Conservation (phyloP, 1,284 basidiomycete genomes). For the Marasmius fiardii region DNA sequence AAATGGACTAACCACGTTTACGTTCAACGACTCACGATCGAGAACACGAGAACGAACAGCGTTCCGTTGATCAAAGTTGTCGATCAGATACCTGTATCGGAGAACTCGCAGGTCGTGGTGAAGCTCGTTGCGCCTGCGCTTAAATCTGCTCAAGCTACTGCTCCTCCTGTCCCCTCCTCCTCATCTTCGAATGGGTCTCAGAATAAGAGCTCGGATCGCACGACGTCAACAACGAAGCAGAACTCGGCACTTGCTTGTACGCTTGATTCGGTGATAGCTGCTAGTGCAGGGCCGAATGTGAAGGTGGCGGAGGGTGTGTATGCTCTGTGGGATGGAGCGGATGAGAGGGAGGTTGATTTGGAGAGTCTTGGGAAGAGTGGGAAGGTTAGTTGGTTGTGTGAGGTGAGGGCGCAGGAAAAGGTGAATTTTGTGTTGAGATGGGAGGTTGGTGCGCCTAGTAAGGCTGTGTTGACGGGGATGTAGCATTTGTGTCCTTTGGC, state of each 20-base stretch:
- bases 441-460: slow-evolving; percentile 5
- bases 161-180: too few species aligned
- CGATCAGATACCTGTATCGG: slow-evolving; percentile 33
- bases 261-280: neutral
- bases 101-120: slow-evolving; percentile 27
- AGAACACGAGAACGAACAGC: slow-evolving; percentile 27
- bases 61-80: slow-evolving; percentile 26
- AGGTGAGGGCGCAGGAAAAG: slow-evolving; percentile 8
- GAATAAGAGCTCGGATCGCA: neutral
- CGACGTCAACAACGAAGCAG: neutral
- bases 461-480: neutral
- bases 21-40: slow-evolving; percentile 27
- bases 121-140: slow-evolving; percentile 22
- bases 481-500: too few species aligned
- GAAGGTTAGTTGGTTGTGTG: slow-evolving; percentile 11
- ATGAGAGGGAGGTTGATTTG: slow-evolving; percentile 8
- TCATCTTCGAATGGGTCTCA: neutral
- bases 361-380: slow-evolving; percentile 11
- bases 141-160: slow-evolving; percentile 7
- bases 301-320: slow-evolving; percentile 9
- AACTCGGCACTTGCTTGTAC: neutral
- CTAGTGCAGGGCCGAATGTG: neutral
- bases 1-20: slow-evolving; percentile 20
- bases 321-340: slow-evolving; percentile 13
- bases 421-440: slow-evolving; percentile 11